phyloP scores from a whole-genome alignment of 257 asterid species.

The Salvia miltiorrhiza region DNA sequence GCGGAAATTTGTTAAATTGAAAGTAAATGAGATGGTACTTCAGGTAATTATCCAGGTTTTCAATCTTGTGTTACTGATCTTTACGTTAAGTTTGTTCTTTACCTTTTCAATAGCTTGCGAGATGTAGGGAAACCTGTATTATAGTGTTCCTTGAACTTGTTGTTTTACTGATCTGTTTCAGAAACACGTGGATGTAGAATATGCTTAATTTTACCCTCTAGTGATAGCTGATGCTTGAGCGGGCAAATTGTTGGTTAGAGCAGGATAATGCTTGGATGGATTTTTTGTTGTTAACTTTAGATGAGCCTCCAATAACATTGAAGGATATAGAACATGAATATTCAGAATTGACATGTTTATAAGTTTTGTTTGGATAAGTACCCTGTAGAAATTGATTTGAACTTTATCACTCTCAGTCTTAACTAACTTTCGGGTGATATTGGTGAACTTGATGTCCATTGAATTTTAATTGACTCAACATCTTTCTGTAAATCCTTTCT shows the following conservation, averaged over 20 bases:
- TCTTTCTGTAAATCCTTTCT: neutral
- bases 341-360: neutral
- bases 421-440: neutral
- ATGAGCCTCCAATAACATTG: neutral
- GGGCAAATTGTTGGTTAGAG: neutral
- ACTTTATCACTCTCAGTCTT: neutral
- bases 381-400: neutral
- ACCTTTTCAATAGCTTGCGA: conserved; percentile 14
- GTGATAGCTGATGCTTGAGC: conserved; percentile 17
- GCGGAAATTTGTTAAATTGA: conserved; percentile 74
- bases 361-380: neutral
- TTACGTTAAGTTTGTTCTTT: neutral
- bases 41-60: conserved; percentile 57
- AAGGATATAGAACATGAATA: neutral
- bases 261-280: conserved; percentile 3
- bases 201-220: neutral
- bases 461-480: neutral
- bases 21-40: conserved; percentile 83
- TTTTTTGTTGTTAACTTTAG: conserved; percentile 6
- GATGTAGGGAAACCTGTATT: neutral
- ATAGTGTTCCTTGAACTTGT: conserved; percentile 13
- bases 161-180: conserved; percentile 11
- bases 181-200: conserved; percentile 11
- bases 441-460: conserved; percentile 6
- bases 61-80: neutral